Base-by-base conservation (phyloP, 2,329 filamentous ascomycete genomes). In the Epichloe gansuensis region DNA sequence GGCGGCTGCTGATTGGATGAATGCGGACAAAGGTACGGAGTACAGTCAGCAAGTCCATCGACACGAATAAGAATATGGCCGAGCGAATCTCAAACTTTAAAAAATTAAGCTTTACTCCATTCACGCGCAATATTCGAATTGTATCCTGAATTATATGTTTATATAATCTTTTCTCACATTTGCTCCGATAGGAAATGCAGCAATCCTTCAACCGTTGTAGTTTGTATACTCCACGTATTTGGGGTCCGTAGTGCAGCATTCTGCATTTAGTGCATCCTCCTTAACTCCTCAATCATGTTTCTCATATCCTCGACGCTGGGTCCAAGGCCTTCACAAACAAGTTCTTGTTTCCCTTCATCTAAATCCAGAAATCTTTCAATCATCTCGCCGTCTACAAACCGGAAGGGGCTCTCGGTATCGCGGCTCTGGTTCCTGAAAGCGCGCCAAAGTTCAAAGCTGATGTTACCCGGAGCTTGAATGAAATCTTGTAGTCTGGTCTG, bases 301-400 rank as follows among this genome's bases (percentile, higher is more conserved):
- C 81, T 72, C 68, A 85, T 76, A 71, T 81, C 64, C 66, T 83
- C 75, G 56, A 87, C 66, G 72, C 72, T 78, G 56, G 71, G 82
- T 51, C 72, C 84, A 57, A 76, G 74, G 47, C 72, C 81, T 64
- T 73, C 64, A 53, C 71, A 81, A 48, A 78, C 71, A 51, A 69
- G 64, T 58, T 69, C 71, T 67, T 83, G 81, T 41, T 69, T 69
- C 39, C 72, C 71, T 51, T 84, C 80, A 45, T 78, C 74, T 56
- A 87, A 71, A 56, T 89, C 83, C 58, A 97, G 67, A 63, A 96
- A 96, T 49, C 80, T 70, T 69, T 97, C 91, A 12, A 98, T 75
- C 60, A 97, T 73, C 64, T 96, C 91, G 0, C 91, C 93, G 62
- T 98, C 93, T 12, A 98, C 80, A 61, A 97, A 97, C 1, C 91